A percentile compares a stretch with the other conserved stretches of the same genome.
Evolutionary conservation across 306 rosid genomes (phyloP).

Genomic region (Datisca glomerata): DNA sequence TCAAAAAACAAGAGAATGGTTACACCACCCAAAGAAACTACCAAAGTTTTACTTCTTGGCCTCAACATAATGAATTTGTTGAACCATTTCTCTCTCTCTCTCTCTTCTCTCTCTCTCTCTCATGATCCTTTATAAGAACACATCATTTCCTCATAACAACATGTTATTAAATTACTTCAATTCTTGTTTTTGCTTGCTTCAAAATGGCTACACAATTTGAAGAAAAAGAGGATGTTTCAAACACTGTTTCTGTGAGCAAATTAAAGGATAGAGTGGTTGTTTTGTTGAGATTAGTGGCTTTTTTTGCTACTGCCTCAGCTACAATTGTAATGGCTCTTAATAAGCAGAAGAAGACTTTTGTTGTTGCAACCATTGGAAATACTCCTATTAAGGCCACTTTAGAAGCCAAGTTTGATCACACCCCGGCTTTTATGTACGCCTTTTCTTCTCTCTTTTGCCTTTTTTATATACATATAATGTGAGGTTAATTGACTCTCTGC

Average conservation of each 20-base stretch:
- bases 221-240: conserved; percentile 26
- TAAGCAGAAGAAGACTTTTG: conserved; percentile 45
- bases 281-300: conserved; percentile 41
- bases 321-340: conserved; percentile 75
- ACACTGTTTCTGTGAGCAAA: conserved; percentile 2
- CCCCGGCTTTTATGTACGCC: conserved; percentile 83
- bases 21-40: conserved; percentile 42
- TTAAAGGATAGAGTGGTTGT: conserved; percentile 21
- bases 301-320: conserved; percentile 60
- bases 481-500: too few relatives aligned
- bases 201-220: conserved; percentile 33
- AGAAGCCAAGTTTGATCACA: conserved; percentile 56
- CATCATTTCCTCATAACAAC: too few relatives aligned
- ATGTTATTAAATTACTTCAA: too few relatives aligned
- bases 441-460: not conserved
- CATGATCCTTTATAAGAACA: too few relatives aligned
- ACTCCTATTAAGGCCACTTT: conserved; percentile 34
- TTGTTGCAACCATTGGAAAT: conserved; percentile 61
- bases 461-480: not conserved
- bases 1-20: conserved; percentile 22
- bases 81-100: conserved; percentile 10
- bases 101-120: conserved; percentile 5
- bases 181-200: too few relatives aligned
- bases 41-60: conserved; percentile 24
- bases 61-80: conserved; percentile 19